Evolutionary conservation across 2,329 filamentous ascomycete species (phyloP), one percentile per base, ranked within the genome.

Genomic region (Colletotrichum liriopes): DNA sequence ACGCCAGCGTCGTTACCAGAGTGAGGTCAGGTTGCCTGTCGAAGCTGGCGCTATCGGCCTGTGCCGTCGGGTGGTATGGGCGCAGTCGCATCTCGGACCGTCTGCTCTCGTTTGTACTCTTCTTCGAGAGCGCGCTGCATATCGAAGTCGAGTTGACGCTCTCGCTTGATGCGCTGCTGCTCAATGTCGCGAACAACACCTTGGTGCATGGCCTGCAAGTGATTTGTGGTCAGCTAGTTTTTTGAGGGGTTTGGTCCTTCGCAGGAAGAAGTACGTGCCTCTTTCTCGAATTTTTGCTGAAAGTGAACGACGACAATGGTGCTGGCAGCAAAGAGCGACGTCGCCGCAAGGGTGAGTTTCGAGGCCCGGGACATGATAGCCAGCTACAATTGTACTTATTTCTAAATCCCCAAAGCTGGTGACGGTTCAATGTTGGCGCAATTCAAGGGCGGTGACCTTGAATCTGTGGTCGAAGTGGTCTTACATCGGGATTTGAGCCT

Each of bases 161-260:
- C 96, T 76, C 90, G 89, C 84, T 98, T 98, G 75, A 98, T 81
- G 56, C 93, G 91, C 81, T 98, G 95, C 79, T 97, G 94, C 80
- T 98, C 96, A 87, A 98, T 93, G 79, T 99, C 96, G 75, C 96
- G 93, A 75, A 98, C 86, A 52, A 99, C 96, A 55, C 96, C 96
- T 76, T 93, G 90, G 79, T 99, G 96, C 96, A 99, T 99, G 69
- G 94, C 93, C 96, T 96, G 74, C 43, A n/a, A 68, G 20, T 5
- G 26, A n/a, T 18, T 2, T n/a, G 11, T 52, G 16, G 26, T 61
- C 11, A 62, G 58, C 35, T 45, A n/a, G 12, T 16, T 23, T 37
- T 23, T 8, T 4, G 29, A 2, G 7, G 5, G 52, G 7, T 3
- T 11, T 35, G 41, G n/a, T 32, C 18, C 29, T 14, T 11, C 18